Evolutionary conservation across 2,329 filamentous ascomycete species (phyloP).

Genomic region (Exserohilum rostratum): DNA sequence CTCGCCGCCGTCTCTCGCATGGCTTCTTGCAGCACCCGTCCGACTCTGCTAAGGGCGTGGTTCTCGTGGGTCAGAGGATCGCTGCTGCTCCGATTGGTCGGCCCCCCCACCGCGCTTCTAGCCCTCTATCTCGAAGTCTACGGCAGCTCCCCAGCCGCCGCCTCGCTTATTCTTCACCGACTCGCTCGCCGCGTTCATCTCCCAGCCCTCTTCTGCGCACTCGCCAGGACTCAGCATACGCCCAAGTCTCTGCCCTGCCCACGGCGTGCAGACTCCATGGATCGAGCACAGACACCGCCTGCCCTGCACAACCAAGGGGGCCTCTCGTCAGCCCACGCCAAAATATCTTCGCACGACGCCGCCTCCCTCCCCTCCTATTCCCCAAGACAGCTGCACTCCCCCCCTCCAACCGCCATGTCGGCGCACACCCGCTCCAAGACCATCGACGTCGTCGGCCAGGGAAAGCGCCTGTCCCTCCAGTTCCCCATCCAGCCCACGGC

Average conservation of each 20-base stretch:
- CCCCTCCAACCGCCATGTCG: conserved; percentile 22
- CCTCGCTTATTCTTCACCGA: conserved; percentile 44
- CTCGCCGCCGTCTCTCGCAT: conserved; percentile 36
- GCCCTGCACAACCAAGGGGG: conserved; percentile 37
- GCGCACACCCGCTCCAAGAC: conserved; percentile 44
- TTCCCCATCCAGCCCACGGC: conserved; percentile 54
- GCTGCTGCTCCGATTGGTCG: conserved; percentile 32
- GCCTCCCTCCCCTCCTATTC: conserved; percentile 16
- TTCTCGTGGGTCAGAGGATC: conserved; percentile 34
- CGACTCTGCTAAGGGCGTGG: conserved; percentile 38
- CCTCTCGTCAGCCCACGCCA: conserved; percentile 20
- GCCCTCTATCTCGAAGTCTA: conserved; percentile 41
- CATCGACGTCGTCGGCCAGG: conserved; percentile 42
- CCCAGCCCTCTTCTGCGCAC: conserved; percentile 28
- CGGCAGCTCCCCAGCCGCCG: conserved; percentile 35
- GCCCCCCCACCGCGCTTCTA: conserved; percentile 37
- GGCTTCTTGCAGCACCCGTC: conserved; percentile 38
- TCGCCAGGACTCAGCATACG: conserved; percentile 30
- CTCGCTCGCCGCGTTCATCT: conserved; percentile 41
- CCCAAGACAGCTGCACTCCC: conserved; percentile 9
- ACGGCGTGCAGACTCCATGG: conserved; percentile 36
- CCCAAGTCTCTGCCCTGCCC: conserved; percentile 23
- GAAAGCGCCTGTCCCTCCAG: conserved; percentile 56
- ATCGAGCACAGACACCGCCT: conserved; percentile 34
- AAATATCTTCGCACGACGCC: conserved; percentile 18